phyloP scores from a whole-genome alignment of 2,329 filamentous ascomycete species.

The Myrmaecium sp. region DNA sequence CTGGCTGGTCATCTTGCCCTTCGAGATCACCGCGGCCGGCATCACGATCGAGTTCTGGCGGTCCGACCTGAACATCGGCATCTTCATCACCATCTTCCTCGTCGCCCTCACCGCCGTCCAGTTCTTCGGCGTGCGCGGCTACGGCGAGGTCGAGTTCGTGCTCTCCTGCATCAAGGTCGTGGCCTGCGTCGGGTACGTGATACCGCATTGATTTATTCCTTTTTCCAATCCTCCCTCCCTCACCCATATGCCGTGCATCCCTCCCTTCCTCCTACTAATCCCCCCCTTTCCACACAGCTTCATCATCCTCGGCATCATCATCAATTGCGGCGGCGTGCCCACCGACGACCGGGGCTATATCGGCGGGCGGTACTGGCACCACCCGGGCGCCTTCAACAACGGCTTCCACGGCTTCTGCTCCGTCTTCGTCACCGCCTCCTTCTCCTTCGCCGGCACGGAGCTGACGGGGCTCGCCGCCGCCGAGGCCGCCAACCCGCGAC shows the following conservation, averaged over 20 bases:
- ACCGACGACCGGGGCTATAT: conserved; percentile 38
- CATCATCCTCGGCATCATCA: conserved; percentile 3
- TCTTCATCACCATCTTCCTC: conserved; percentile 23
- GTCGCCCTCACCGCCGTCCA: conserved; percentile 21
- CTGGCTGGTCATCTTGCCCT: conserved; percentile 19
- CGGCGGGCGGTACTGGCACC: conserved; percentile 43
- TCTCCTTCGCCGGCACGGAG: conserved; percentile 46
- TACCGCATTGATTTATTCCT: too few relatives aligned
- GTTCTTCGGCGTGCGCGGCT: conserved; percentile 21
- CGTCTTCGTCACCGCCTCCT: conserved; percentile 47
- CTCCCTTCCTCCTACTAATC: too few relatives aligned
- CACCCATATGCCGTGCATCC: too few relatives aligned
- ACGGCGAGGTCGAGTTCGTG: conserved; percentile 38
- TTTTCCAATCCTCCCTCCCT: too few relatives aligned
- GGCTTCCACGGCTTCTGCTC: conserved; percentile 48
- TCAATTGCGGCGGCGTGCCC: conserved; percentile 41
- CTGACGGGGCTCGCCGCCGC: conserved; percentile 43
- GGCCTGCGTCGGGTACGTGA: conserved; percentile 39
- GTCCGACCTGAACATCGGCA: conserved; percentile 13
- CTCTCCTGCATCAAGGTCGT: conserved; percentile 41
- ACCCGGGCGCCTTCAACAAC: conserved; percentile 37
- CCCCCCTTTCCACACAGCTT: conserved; percentile 2
- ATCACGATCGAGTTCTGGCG: conserved; percentile 22
- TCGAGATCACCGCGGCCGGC: conserved; percentile 22
- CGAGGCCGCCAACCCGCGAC: conserved; percentile 39